A percentile compares a stretch with the other conserved stretches of the same genome.
These are phyloP conservation scores for Suillus subluteus DNA, from an alignment of 768 basidiomycete genomes.

Conservation along the genomic window DNA sequence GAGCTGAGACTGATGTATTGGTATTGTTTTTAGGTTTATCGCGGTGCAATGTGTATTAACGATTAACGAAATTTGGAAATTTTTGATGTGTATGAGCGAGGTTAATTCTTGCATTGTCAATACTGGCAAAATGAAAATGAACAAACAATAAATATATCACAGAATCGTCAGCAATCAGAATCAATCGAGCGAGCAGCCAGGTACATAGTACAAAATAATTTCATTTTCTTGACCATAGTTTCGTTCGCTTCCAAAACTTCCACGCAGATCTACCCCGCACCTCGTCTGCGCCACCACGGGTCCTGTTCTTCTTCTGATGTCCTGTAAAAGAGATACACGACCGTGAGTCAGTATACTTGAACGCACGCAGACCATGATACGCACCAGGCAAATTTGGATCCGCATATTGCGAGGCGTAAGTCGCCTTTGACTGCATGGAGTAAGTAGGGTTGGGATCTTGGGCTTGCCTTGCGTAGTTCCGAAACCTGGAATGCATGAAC, in stretches of 20 bases:
- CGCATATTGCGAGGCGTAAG: slow-evolving; percentile 1
- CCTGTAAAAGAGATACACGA: neutral
- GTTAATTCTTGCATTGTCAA: neutral
- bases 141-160: neutral
- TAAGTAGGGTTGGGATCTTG: neutral
- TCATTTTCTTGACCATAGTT: neutral
- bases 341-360: neutral
- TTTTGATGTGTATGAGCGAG: neutral
- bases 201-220: slow-evolving; percentile 8
- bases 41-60: neutral
- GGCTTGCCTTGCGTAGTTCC: neutral
- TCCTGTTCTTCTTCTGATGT: neutral
- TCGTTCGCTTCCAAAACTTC: slow-evolving; percentile 16
- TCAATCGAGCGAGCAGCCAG: too few species aligned
- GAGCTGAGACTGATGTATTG: slow-evolving; percentile 16
- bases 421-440: neutral
- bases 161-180: neutral
- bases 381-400: neutral
- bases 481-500: neutral
- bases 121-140: neutral
- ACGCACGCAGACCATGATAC: neutral
- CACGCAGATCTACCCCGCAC: slow-evolving; percentile 15
- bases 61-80: neutral
- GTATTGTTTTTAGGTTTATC: neutral
- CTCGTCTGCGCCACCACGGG: slow-evolving; percentile 10